A percentile compares a stretch with the other conserved stretches of the same genome.
These are phyloP conservation scores for Rhinocladiella mackenziei DNA, from an alignment of 2,329 filamentous ascomycete genomes.

Conservation along the genomic window DNA sequence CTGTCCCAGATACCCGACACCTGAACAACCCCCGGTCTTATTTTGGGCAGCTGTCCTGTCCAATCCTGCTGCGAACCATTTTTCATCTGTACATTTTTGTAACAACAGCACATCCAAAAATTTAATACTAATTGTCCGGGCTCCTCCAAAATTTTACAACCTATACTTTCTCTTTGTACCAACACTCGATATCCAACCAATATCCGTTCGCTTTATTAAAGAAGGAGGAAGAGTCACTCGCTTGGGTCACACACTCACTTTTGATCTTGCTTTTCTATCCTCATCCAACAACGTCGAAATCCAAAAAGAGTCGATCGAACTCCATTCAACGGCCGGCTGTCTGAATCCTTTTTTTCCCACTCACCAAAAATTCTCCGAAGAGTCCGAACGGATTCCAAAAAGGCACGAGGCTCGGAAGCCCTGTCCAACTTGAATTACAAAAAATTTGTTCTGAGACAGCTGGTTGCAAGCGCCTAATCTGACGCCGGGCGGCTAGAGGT, in stretches of 20 bases:
- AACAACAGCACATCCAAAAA: constrained; percentile 20
- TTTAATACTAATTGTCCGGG: constrained; percentile 20
- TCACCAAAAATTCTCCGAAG: constrained; percentile 11
- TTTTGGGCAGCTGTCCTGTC: constrained; percentile 13
- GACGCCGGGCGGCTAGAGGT: constrained; percentile 22
- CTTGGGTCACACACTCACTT: background rate
- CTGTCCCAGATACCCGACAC: constrained; percentile 21
- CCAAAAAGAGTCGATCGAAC: background rate
- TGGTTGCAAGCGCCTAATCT: constrained; percentile 14
- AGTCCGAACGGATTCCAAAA: background rate
- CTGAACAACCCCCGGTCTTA: constrained; percentile 4
- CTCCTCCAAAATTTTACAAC: constrained; percentile 5
- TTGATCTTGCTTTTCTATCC: background rate
- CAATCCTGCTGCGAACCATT: constrained; percentile 11
- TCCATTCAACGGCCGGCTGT: constrained; percentile 6
- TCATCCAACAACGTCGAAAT: background rate
- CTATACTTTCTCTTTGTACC: constrained; percentile 16
- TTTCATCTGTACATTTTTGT: constrained; percentile 18
- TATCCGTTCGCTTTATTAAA: background rate
- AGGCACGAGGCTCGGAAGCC: constrained; percentile 11
- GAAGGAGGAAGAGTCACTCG: background rate
- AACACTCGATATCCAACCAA: constrained; percentile 17
- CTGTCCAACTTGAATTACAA: constrained; percentile 2
- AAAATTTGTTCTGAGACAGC: constrained; percentile 5
- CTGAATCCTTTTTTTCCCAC: constrained; percentile 6